Evolutionary conservation across 768 basidiomycete genomes (phyloP).

Genomic region (Coprinellus micaceus): DNA sequence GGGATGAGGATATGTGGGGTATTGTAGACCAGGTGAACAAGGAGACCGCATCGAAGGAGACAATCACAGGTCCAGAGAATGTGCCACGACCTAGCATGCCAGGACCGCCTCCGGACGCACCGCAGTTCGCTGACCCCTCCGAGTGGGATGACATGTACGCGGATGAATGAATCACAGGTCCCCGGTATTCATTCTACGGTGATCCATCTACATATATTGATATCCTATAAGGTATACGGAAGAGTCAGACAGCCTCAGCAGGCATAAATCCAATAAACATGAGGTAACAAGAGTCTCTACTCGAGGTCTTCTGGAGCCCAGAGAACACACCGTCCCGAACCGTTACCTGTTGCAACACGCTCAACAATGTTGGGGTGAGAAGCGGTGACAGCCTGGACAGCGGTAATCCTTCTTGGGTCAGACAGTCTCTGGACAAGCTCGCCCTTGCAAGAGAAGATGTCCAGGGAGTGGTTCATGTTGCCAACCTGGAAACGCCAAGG

Average conservation of each 20-base stretch:
- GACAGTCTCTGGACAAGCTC: conserved; percentile 62
- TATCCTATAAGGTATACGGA: not conserved
- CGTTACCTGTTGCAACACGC: conserved; percentile 75
- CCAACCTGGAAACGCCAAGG: conserved; percentile 48
- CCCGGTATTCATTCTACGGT: too few relatives aligned
- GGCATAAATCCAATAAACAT: too few relatives aligned
- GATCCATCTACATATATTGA: not conserved
- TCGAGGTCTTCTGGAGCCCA: conserved; percentile 54
- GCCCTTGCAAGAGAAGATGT: conserved; percentile 75
- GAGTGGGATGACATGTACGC: conserved; percentile 73
- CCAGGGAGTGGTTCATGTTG: conserved; percentile 74
- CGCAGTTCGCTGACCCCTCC: conserved; percentile 35
- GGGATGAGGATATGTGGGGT: conserved; percentile 22
- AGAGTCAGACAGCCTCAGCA: not conserved
- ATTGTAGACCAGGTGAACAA: conserved; percentile 12
- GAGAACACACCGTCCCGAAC: conserved; percentile 71
- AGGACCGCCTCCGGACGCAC: conserved; percentile 9
- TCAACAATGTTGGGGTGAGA: conserved; percentile 76
- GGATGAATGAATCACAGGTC: conserved; percentile 14
- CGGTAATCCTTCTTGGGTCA: conserved; percentile 60
- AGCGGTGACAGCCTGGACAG: conserved; percentile 87
- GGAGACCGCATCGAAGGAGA: conserved; percentile 17
- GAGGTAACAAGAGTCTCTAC: too few relatives aligned
- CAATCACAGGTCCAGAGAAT: not conserved
- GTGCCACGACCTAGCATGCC: conserved; percentile 11